Evolutionary conservation across 257 asterid genomes (phyloP), one percentile per base, ranked within the genome.

Genomic region (Parsonsia alboflavescens): DNA sequence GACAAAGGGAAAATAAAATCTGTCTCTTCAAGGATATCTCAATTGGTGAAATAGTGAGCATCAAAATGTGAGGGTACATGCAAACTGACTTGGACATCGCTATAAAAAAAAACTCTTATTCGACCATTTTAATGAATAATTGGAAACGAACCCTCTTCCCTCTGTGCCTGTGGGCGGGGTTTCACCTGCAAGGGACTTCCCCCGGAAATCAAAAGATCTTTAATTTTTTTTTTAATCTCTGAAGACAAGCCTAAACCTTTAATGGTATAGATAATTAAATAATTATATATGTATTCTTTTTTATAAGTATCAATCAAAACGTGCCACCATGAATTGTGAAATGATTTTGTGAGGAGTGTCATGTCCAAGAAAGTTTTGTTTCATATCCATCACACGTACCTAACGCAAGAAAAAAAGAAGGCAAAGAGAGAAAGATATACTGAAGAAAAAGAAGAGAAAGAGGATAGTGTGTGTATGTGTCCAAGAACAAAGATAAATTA

Each of bases 331-430:
- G 73, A 75, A 76, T 46, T 71, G 28, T 50, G 72, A 56, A 62
- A 67, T 73, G 62, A 48, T 56, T 58, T 64, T 74, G 28, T 53
- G 57, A 70, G 75, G 65, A 76, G 68, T 71, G 76, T 77, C 79
- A 80, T 70, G 78, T 67, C 78, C 70, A 50, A 42, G 62, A 58
- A 70, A 46, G 77, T 49, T 72, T 44, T 64, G 77, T 65, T 75
- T 74, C 77, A 68, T 74, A 44, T 80, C 77, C 76, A 72, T 77
- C 82, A 67, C 77, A 74, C 67, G 61, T 67, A 77, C 82, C 84
- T 71, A 75, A 80, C 82, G 57, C 78, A 45, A 72, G 56, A 39
- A 36, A 39, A n/a, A 36, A 71, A 75, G 33, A 54, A 44, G 56
- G 26, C n/a, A 39, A 15, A 48, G 56, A 70, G 44, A 61, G 53